Base-by-base conservation (phyloP, 2,329 filamentous ascomycete species). In the Calycina marina region DNA sequence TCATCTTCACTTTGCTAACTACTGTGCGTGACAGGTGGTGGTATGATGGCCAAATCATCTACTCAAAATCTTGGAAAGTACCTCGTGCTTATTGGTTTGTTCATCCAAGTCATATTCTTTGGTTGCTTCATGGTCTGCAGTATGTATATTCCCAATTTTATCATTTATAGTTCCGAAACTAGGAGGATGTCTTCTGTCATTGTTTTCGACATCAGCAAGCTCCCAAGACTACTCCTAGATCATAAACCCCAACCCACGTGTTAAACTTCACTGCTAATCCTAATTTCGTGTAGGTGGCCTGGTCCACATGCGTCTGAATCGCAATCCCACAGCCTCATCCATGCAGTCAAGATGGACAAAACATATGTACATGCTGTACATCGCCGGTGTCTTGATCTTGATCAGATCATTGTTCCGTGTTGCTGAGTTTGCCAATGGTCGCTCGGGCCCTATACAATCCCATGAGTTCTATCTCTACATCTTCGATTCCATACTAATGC, bases 51-150 rank as follows among this genome's bases (percentile, higher is more conserved):
- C 10, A 13, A 28, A 11, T 10, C 25, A 28, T 2, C 8, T 9
- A 28, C 8, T 13, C 14, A 9, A 15, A 18, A 14, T 10, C 36
- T 40, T 1, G 59, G 57, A 10, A 47, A 56, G 28, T 52, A 55
- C 8, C 46, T 67, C 22, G 57, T 67, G n/a, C 49, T 65, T n/a
- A 56, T 44, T 3, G 64, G 65, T 6, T 48, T 69, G 4, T 45
- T 60, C n/a, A 40, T 67, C 5, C 65, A 69, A 40, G 53, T 69
- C 5, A 15, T 62, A 4, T 59, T 64, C 38, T 69, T 69, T 39
- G 51, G 53, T 14, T 53, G 64, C 30, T 69, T 69, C 39, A 47
- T 67, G 13, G 11, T 33, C 11, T 29, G 31, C 3, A n/a, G n/a
- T n/a, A n/a, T n/a, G n/a, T n/a, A n/a, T n/a, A n/a, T n/a, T n/a